Conservation (phyloP, 2,329 filamentous ascomycete species). For the Fusarium transvaalense region DNA sequence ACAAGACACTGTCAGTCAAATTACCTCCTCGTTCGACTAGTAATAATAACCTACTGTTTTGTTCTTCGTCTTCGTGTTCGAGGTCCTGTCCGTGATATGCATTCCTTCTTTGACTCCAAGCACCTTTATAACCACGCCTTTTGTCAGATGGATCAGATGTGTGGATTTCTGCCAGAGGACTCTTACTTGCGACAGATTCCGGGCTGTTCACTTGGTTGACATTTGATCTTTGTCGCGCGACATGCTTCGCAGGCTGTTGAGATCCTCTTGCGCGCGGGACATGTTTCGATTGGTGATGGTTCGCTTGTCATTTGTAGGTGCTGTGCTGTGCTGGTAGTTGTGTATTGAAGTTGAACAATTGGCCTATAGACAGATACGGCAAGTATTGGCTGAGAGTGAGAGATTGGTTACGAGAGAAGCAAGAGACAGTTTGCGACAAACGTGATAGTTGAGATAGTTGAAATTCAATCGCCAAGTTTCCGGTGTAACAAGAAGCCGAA, state of each 20-base stretch:
- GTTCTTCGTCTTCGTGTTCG: conserved; percentile 62
- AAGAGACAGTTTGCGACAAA: not conserved
- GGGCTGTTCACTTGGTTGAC: conserved; percentile 60
- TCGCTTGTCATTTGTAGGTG: conserved; percentile 25
- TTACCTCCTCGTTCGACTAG: not conserved
- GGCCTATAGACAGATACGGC: not conserved
- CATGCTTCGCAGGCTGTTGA: conserved; percentile 67
- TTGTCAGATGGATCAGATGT: not conserved
- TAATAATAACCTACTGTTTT: conserved; percentile 52
- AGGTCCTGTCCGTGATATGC: conserved; percentile 63
- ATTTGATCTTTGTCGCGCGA: conserved; percentile 66
- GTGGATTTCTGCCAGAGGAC: not conserved
- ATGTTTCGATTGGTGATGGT: conserved; percentile 25
- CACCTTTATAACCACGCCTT: conserved; percentile 56
- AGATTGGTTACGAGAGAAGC: not conserved
- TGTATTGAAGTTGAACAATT: not conserved
- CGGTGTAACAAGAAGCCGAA: conserved; percentile 38
- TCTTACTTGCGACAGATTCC: conserved; percentile 66
- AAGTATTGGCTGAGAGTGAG: not conserved
- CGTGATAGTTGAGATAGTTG: not conserved
- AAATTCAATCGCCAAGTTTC: conserved; percentile 4
- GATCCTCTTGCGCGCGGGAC: conserved; percentile 44
- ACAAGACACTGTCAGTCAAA: not conserved
- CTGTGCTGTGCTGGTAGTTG: not conserved
- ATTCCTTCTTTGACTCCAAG: conserved; percentile 65